These are phyloP conservation scores for Talaromyces sp. DNA, from an alignment of 2,329 filamentous ascomycete species.

Conservation along the genomic window DNA sequence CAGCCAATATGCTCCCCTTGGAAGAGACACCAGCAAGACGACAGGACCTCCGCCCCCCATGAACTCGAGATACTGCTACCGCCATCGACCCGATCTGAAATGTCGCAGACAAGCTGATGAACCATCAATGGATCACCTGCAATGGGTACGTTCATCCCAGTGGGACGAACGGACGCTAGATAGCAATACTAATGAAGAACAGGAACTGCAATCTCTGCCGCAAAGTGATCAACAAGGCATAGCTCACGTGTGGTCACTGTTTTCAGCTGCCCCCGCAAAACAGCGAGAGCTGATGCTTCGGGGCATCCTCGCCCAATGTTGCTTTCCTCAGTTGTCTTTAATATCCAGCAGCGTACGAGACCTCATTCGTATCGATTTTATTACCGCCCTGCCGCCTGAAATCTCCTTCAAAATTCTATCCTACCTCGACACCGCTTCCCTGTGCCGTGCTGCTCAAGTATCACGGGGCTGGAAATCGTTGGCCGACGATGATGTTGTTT, in stretches of 20 bases:
- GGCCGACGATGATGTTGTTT: constrained; percentile 96
- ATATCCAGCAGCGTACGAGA: constrained; percentile 87
- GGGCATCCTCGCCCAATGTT: constrained; percentile 92
- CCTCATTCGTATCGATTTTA: constrained; percentile 95
- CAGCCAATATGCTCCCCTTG: constrained; percentile 75
- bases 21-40: constrained; percentile 31
- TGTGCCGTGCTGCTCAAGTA: constrained; percentile 94
- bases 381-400: constrained; percentile 81
- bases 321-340: constrained; percentile 92
- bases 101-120: constrained; percentile 91
- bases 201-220: constrained; percentile 78
- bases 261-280: constrained; percentile 89
- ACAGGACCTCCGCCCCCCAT: constrained; percentile 44
- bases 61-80: constrained; percentile 92
- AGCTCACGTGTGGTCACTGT: constrained; percentile 94
- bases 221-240: constrained; percentile 89
- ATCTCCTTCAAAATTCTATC: constrained; percentile 90
- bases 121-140: constrained; percentile 90
- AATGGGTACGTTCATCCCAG: constrained; percentile 58
- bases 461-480: constrained; percentile 80
- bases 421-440: constrained; percentile 84
- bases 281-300: constrained; percentile 95
- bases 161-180: not conserved
- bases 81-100: constrained; percentile 88
- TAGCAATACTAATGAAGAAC: constrained; percentile 5